phyloP scores from a whole-genome alignment of 768 basidiomycete genomes.

The Dictyophora rubrovolvata region DNA sequence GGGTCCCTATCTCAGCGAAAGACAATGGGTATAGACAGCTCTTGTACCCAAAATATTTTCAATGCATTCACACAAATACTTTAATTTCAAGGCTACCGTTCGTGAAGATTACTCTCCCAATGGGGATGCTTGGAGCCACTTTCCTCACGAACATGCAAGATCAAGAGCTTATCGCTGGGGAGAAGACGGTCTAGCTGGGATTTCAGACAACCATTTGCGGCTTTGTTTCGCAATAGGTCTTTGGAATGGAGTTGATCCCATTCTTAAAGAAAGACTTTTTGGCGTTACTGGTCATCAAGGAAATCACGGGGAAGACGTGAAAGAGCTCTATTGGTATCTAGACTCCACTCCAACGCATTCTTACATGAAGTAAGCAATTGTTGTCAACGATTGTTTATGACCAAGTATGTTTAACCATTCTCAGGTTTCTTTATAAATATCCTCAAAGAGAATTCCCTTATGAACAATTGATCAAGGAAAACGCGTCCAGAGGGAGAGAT shows the following conservation, averaged over 20 bases:
- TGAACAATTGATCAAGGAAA: conserved; percentile 85
- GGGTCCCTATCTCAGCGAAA: conserved; percentile 95
- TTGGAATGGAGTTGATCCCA: conserved; percentile 92
- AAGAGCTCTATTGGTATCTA: conserved; percentile 97
- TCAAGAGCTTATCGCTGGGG: conserved; percentile 98
- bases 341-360: conserved; percentile 98
- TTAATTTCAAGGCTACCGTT: conserved; percentile 70
- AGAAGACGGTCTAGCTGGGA: conserved; percentile 94
- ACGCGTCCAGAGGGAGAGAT: conserved; percentile 68
- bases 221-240: conserved; percentile 84
- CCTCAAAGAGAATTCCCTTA: conserved; percentile 90
- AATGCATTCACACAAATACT: conserved; percentile 12
- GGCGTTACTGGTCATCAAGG: conserved; percentile 96
- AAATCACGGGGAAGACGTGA: conserved; percentile 99
- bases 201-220: conserved; percentile 94
- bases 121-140: conserved; percentile 93
- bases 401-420: background rate
- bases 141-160: conserved; percentile 87
- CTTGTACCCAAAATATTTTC: background rate
- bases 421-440: conserved; percentile 86
- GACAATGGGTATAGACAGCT: conserved; percentile 76
- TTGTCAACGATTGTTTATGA: background rate
- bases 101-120: conserved; percentile 96
- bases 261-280: conserved; percentile 93
- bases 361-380: conserved; percentile 73